Evolutionary conservation across 1,139 yeast genomes (phyloP).

Genomic region (Yamadazyma dushanensis): DNA sequence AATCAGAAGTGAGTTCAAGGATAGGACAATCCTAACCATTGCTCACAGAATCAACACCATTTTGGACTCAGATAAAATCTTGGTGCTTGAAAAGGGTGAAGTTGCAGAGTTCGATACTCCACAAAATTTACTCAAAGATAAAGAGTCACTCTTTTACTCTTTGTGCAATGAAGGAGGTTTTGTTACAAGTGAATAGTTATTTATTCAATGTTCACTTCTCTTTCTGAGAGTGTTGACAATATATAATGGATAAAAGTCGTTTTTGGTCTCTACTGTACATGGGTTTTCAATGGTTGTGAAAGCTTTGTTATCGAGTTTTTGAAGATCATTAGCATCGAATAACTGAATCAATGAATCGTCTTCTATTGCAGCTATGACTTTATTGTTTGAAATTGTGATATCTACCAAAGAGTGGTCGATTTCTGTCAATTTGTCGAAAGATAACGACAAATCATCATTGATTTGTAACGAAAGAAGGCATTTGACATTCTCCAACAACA

Average conservation of each 20-base stretch:
- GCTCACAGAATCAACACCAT: constrained; percentile 40
- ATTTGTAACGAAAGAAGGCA: constrained; percentile 46
- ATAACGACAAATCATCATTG: constrained; percentile 19
- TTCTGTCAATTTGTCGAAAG: constrained; percentile 28
- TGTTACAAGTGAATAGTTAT: constrained; percentile 2
- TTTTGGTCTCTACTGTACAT: constrained; percentile 35
- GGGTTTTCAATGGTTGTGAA: constrained; percentile 23
- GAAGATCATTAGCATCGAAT: constrained; percentile 20
- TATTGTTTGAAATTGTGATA: constrained; percentile 20
- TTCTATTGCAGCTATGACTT: constrained; percentile 50
- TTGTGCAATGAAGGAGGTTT: constrained; percentile 35
- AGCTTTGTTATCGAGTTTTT: constrained; percentile 11
- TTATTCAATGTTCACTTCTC: constrained; percentile 66
- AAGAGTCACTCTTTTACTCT: constrained; percentile 28
- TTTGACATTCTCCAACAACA: constrained; percentile 59
- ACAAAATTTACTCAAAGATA: constrained; percentile 23
- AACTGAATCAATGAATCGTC: constrained; percentile 16
- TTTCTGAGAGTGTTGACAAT: constrained; percentile 67
- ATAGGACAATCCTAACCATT: constrained; percentile 36
- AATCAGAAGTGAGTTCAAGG: constrained; percentile 30
- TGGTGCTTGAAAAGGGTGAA: constrained; percentile 33
- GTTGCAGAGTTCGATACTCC: constrained; percentile 36
- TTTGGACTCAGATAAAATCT: constrained; percentile 33
- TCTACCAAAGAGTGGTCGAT: constrained; percentile 28
- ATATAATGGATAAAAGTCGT: constrained; percentile 64